Evolutionary conservation across 805 yeast genomes (phyloP), one percentile per base, ranked within the genome.

Genomic region (Metschnikowia corniflorae): DNA sequence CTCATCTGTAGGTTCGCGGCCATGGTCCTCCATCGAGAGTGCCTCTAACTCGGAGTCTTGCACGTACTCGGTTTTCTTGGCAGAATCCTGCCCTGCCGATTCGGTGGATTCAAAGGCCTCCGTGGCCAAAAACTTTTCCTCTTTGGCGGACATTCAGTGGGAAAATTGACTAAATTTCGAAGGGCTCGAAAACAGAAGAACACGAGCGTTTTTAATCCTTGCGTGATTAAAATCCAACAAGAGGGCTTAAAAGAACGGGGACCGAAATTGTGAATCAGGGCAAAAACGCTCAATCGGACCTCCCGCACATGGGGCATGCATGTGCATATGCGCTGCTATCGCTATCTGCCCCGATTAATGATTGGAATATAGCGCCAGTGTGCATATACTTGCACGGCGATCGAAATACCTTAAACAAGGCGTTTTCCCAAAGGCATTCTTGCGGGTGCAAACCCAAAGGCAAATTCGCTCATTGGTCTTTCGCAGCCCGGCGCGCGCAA

Each of bases 1-100:
- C 40, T 73, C 75, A 2, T 61, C 73, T 18, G 84, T 78, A 40
- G 84, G 71, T 29, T 56, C 54, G 50, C 70, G 54, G 16, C 68
- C 71, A 21, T 64, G 66, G 27, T 59, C 66, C 8, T 25, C 28
- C 18, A 29, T 7, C 16, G 45, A 38, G 31, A 37, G 22, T 10
- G 36, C 39, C 29, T 45, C 49, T 28, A 45, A 28, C 14, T 19
- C 20, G 14, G 15, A 7, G 18, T 39, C 26, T 23, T 37, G 33
- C 13, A 29, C 37, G 17, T 33, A 32, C n/a, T 28, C 31, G 19
- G 29, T 29, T 22, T 26, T 33, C 29, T 33, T 29, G 19, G 38
- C 33, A 21, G 38, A 26, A 6, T 33, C 43, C n/a, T n/a, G n/a
- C n/a, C n/a, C n/a, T n/a, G n/a, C n/a, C n/a, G n/a, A n/a, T n/a